A percentile compares a stretch with the other conserved stretches of the same genome.
phyloP scores from a whole-genome alignment of 805 yeast species.

The Saturnispora quitensis region DNA sequence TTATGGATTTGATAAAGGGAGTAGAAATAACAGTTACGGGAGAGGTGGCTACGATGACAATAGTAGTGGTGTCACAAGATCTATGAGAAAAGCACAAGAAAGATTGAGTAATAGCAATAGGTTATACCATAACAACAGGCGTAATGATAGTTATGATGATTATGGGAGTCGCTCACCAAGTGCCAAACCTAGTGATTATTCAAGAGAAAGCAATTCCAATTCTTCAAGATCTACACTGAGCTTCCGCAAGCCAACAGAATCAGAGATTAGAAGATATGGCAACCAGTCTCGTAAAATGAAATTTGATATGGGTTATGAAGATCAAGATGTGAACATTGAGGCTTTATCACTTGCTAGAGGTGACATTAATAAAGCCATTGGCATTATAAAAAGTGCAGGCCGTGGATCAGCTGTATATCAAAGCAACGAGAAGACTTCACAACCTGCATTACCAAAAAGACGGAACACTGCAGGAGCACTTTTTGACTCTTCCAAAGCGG shows the following conservation, averaged over 20 bases:
- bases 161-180: neutral
- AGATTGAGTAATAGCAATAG: constrained; percentile 9
- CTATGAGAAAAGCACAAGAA: constrained; percentile 12
- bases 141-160: constrained; percentile 6
- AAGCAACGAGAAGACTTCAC: constrained; percentile 22
- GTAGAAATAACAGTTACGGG: constrained; percentile 19
- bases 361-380: constrained; percentile 48
- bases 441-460: constrained; percentile 41
- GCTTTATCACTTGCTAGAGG: constrained; percentile 55
- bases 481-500: constrained; percentile 25
- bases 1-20: constrained; percentile 10
- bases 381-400: constrained; percentile 40
- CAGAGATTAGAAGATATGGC: constrained; percentile 43
- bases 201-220: neutral
- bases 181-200: constrained; percentile 2
- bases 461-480: constrained; percentile 26
- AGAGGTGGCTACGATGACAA: constrained; percentile 3
- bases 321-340: constrained; percentile 51
- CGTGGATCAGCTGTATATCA: neutral
- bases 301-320: constrained; percentile 46
- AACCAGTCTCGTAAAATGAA: constrained; percentile 38
- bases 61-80: constrained; percentile 9
- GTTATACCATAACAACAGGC: constrained; percentile 1
- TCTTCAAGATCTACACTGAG: constrained; percentile 25
- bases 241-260: constrained; percentile 45